Base-by-base conservation (phyloP, 495 filamentous ascomycete genomes). In the Sporormia fimetaria region DNA sequence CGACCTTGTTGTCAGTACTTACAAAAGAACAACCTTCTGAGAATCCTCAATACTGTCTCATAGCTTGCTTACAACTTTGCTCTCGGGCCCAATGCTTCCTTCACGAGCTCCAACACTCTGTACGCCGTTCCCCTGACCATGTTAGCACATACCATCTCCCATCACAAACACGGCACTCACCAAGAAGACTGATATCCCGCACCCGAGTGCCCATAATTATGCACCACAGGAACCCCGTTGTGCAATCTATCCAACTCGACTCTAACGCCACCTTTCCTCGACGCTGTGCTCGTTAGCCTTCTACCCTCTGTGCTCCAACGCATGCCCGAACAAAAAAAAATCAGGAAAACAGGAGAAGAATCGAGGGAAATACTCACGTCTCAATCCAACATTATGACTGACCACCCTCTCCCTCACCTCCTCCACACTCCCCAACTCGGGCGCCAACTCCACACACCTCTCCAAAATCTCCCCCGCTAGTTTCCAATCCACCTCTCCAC, bases 171-270 rank as follows among this genome's bases (percentile, higher is more conserved):
- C 5, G 14, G 36, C 16, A 42, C 49, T 38, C 18, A 52, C 43
- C 49, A 53, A 17, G 44, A 48, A 17, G 32, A 31, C 32, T 53
- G 49, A 53, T 44, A 53, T 14, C 49, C 49, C 2, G 49, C 44
- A 1, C 49, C 49, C 0, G 49, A 36, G 37, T 47, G 42, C 11
- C 49, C 44, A 37, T 53, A 53, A 21, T 44, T 40, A 37, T 53
- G 49, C 14, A 53, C 49, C 12, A 48, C 33, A 1, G 38, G 38
- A 2, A 44, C 35, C 4, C 45, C 39, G 6, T 41, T 24, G 14
- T 33, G 30, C 39, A 34, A 18, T 11, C 37, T 42, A 39, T 53
- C 49, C 9, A 43, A 12, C 25, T 53, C 44, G 23, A 53, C 37
- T 24, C 49, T 43, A 11, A 24, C 15, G 5, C 39, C 39, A 10